These are phyloP conservation scores for Paraphaeosphaeria sporulosa DNA, from an alignment of 2,329 filamentous ascomycete genomes.

Conservation along the genomic window DNA sequence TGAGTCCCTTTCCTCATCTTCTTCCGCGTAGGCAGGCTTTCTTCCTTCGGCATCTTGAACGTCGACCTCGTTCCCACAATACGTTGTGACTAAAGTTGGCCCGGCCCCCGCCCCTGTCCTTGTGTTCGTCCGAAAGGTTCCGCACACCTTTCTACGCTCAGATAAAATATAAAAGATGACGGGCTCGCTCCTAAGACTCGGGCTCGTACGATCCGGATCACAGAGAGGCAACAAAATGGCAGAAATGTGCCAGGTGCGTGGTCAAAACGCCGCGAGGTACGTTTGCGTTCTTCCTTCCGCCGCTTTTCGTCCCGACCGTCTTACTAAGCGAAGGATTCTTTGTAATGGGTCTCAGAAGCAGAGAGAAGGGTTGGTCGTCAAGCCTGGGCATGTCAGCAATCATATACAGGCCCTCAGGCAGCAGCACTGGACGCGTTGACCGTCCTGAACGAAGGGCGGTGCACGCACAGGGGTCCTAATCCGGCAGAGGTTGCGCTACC, in stretches of 20 bases:
- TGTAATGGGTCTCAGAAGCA: slow-evolving; percentile 2
- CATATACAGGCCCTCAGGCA: slow-evolving; percentile 10
- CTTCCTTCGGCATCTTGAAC: slow-evolving; percentile 47
- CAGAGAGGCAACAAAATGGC: background rate
- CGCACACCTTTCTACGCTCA: slow-evolving; percentile 49
- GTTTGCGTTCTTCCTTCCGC: slow-evolving; percentile 1
- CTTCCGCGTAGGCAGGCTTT: slow-evolving; percentile 44
- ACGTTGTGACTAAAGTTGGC: background rate
- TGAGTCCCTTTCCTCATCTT: slow-evolving; percentile 56
- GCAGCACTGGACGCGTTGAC: slow-evolving; percentile 1
- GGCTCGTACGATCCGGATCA: slow-evolving; percentile 8
- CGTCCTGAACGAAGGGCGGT: background rate
- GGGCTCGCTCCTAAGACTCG: background rate
- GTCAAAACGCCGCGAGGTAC: background rate
- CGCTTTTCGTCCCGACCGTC: slow-evolving; percentile 7
- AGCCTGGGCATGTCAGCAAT: slow-evolving; percentile 9
- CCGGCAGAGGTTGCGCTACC: slow-evolving; percentile 2
- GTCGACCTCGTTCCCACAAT: slow-evolving; percentile 5
- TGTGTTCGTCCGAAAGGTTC: slow-evolving; percentile 55
- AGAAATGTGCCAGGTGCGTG: background rate
- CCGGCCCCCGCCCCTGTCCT: slow-evolving; percentile 7
- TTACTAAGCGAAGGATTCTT: slow-evolving; percentile 10
- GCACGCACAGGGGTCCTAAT: background rate
- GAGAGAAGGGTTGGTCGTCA: background rate
- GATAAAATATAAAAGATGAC: background rate